These are phyloP conservation scores for Apiotrichum gracile DNA, from an alignment of 1,284 basidiomycete genomes.

Conservation along the genomic window DNA sequence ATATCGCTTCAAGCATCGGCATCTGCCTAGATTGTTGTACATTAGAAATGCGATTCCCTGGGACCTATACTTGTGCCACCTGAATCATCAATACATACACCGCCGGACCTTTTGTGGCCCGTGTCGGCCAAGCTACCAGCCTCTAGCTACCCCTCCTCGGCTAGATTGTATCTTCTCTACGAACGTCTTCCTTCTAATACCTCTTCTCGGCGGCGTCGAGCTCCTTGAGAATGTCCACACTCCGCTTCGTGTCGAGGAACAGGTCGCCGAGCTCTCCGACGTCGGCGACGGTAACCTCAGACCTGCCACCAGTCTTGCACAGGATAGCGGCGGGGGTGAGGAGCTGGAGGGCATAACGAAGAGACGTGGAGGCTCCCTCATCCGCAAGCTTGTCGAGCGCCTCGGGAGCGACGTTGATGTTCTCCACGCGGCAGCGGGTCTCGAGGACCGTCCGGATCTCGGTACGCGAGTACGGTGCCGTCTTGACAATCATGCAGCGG, in stretches of 20 bases:
- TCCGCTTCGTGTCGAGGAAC: constrained; percentile 82
- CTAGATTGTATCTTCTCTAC: too few relatives aligned
- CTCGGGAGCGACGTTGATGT: constrained; percentile 66
- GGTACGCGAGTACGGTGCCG: constrained; percentile 72
- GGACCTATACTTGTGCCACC: too few relatives aligned
- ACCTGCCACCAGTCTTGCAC: constrained; percentile 66
- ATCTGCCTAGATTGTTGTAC: too few relatives aligned
- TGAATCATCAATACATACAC: too few relatives aligned
- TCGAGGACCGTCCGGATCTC: constrained; percentile 85
- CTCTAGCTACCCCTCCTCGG: too few relatives aligned
- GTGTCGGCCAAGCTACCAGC: too few relatives aligned
- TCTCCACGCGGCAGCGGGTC: constrained; percentile 78
- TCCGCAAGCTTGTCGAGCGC: constrained; percentile 76
- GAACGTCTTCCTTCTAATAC: constrained; percentile 25
- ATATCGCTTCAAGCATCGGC: too few relatives aligned
- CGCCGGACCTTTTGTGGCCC: too few relatives aligned
- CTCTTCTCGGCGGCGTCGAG: constrained; percentile 25
- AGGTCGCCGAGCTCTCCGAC: constrained; percentile 86
- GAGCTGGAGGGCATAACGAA: constrained; percentile 90
- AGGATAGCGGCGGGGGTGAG: constrained; percentile 90
- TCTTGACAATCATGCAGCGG: constrained; percentile 95
- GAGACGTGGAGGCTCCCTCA: constrained; percentile 75
- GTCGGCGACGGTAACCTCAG: constrained; percentile 77
- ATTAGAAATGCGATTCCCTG: too few relatives aligned
- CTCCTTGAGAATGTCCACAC: constrained; percentile 36